A percentile compares a stretch with the other conserved stretches of the same genome.
phyloP scores from a whole-genome alignment of 2,329 filamentous ascomycete species.

The Acrodontium crateriforme region DNA sequence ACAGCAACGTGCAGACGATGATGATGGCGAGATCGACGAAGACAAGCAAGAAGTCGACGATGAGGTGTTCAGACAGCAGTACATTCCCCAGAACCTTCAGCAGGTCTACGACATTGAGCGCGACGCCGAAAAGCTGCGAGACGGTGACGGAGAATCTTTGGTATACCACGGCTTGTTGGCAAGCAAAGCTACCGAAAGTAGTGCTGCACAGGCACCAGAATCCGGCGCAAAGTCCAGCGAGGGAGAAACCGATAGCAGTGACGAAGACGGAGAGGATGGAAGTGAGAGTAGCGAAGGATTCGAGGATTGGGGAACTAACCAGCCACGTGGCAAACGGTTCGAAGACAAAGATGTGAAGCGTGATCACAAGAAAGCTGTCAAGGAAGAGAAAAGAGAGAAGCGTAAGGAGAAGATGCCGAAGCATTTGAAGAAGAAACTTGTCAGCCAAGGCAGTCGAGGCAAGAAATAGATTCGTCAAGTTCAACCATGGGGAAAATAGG shows the following conservation, averaged over 20 bases:
- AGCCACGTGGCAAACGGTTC: constrained; percentile 68
- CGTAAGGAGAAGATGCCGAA: constrained; percentile 94
- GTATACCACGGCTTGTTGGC: constrained; percentile 79
- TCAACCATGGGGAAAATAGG: no score
- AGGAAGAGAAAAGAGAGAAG: constrained; percentile 90
- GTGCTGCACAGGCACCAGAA: constrained; percentile 3
- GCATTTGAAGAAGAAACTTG: constrained; percentile 80
- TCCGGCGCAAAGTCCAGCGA: constrained; percentile 6
- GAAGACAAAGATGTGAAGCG: constrained; percentile 86
- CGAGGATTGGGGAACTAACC: constrained; percentile 39
- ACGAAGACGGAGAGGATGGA: constrained; percentile 21
- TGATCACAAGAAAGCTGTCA: constrained; percentile 79
- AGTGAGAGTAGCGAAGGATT: constrained; percentile 9
- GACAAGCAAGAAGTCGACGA: constrained; percentile 70
- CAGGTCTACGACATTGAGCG: constrained; percentile 95
- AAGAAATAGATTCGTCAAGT: constrained; percentile 54
- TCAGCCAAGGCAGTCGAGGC: constrained; percentile 44
- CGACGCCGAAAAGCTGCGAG: constrained; percentile 63
- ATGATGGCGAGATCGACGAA: constrained; percentile 44
- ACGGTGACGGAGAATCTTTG: constrained; percentile 61
- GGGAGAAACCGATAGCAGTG: constrained; percentile 20
- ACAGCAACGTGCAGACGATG: constrained; percentile 27
- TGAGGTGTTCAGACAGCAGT: constrained; percentile 89
- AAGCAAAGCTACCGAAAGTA: constrained; percentile 39
- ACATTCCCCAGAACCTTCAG: constrained; percentile 88